Evolutionary conservation across 2,329 filamentous ascomycete genomes (phyloP).

Genomic region (Ascochyta pisi): DNA sequence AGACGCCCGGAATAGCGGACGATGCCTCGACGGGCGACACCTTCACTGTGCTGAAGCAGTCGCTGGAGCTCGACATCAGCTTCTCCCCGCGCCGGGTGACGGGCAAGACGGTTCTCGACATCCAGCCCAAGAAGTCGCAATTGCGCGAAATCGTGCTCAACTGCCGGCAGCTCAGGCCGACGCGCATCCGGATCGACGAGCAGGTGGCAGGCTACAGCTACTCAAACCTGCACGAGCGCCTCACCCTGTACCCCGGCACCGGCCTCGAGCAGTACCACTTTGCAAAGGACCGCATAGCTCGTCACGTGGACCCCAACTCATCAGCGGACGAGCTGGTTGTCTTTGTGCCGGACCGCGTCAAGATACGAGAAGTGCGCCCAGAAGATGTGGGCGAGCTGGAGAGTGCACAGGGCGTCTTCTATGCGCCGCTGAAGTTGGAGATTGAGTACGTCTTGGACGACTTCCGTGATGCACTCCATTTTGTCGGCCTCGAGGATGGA

Average conservation of each 20-base stretch:
- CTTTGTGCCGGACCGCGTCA: slow-evolving; percentile 65
- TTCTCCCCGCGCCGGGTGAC: slow-evolving; percentile 77
- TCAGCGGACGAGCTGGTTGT: slow-evolving; percentile 65
- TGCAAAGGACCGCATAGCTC: slow-evolving; percentile 71
- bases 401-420: slow-evolving; percentile 48
- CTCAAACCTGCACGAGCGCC: slow-evolving; percentile 71
- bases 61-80: slow-evolving; percentile 87
- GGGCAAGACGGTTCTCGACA: slow-evolving; percentile 81
- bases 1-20: slow-evolving; percentile 39
- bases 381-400: slow-evolving; percentile 51
- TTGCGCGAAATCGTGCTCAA: slow-evolving; percentile 65
- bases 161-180: slow-evolving; percentile 67
- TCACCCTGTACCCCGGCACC: slow-evolving; percentile 67
- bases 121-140: slow-evolving; percentile 68
- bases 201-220: slow-evolving; percentile 50
- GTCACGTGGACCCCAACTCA: slow-evolving; percentile 57
- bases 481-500: slow-evolving; percentile 81
- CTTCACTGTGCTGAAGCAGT: slow-evolving; percentile 77
- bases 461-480: slow-evolving; percentile 87
- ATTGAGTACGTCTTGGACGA: slow-evolving; percentile 80
- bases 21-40: slow-evolving; percentile 41
- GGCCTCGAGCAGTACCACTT: slow-evolving; percentile 78
- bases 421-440: slow-evolving; percentile 66
- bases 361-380: slow-evolving; percentile 67
- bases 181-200: slow-evolving; percentile 57